Percentiles rank a stretch among this genome's conserved stretches.
Evolutionary conservation across 306 rosid genomes (phyloP).

Genomic region (Datisca glomerata): DNA sequence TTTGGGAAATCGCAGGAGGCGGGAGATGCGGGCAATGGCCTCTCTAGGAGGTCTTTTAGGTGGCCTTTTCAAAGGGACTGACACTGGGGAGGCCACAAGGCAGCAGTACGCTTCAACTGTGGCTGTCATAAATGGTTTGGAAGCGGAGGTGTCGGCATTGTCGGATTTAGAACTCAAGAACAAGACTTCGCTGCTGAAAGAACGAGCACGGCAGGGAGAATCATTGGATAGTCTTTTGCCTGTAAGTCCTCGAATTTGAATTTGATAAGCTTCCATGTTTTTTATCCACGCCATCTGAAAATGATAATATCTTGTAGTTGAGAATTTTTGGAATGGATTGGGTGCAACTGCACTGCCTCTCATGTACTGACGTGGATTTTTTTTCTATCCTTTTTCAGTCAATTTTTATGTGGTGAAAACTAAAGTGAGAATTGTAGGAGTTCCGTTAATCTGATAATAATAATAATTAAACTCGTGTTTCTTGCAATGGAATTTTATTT

Average conservation of each 20-base stretch:
- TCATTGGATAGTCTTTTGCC: constrained; percentile 83
- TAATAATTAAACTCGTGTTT: too few species aligned
- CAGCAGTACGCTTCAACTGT: constrained; percentile 63
- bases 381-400: too few species aligned
- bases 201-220: constrained; percentile 65
- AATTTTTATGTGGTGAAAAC: too few species aligned
- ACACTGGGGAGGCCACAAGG: constrained; percentile 80
- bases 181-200: constrained; percentile 38
- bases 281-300: too few species aligned
- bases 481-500: too few species aligned
- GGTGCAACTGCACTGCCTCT: too few species aligned
- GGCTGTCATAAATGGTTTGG: constrained; percentile 44
- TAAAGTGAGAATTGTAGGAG: too few species aligned
- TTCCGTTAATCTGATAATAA: too few species aligned
- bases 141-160: constrained; percentile 48
- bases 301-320: too few species aligned
- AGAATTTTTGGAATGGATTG: too few species aligned
- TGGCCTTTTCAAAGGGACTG: constrained; percentile 69
- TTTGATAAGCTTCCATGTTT: too few species aligned
- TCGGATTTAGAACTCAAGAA: constrained; percentile 81
- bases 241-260: constrained; percentile 16
- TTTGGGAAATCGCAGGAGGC: constrained; percentile 3
- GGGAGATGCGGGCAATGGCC: constrained; percentile 27
- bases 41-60: constrained; percentile 81
- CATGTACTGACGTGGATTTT: too few species aligned